phyloP scores from a whole-genome alignment of 1,284 basidiomycete species.

The Tilletia indica region DNA sequence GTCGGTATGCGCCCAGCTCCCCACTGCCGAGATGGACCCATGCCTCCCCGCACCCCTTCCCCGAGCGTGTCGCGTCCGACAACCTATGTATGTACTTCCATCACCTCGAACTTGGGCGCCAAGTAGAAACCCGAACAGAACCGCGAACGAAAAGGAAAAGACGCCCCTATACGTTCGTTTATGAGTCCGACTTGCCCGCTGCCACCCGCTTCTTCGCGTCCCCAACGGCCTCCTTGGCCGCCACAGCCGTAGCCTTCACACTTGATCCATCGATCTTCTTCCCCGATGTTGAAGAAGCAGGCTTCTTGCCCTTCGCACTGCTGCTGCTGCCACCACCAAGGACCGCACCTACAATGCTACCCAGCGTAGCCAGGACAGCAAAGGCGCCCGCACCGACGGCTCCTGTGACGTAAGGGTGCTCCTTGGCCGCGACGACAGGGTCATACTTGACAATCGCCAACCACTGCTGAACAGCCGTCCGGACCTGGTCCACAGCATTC shows the following conservation, averaged over 20 bases:
- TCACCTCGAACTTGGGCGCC: no score
- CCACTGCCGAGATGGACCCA: no score
- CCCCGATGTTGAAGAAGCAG: conserved; percentile 29
- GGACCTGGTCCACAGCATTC: conserved; percentile 29
- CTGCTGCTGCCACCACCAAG: conserved; percentile 34
- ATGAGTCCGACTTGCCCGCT: conserved; percentile 16
- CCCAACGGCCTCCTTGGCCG: conserved; percentile 35
- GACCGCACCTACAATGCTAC: conserved; percentile 39
- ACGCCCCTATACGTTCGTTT: neutral
- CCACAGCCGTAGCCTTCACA: conserved; percentile 38
- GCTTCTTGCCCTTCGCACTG: conserved; percentile 39
- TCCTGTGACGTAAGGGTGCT: conserved; percentile 45
- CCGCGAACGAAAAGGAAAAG: neutral
- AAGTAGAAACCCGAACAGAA: neutral
- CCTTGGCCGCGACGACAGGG: conserved; percentile 45
- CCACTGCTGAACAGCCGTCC: conserved; percentile 28
- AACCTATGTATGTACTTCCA: no score
- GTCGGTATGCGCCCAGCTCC: no score
- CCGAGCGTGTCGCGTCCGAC: no score
- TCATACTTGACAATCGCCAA: conserved; percentile 35
- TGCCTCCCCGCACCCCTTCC: no score
- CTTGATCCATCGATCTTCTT: conserved; percentile 1
- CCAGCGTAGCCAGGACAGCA: conserved; percentile 39
- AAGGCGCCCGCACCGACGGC: conserved; percentile 39
- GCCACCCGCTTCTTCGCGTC: conserved; percentile 38